phyloP scores from a whole-genome alignment of 805 yeast species.

The Starmerella ratchasimensis region DNA sequence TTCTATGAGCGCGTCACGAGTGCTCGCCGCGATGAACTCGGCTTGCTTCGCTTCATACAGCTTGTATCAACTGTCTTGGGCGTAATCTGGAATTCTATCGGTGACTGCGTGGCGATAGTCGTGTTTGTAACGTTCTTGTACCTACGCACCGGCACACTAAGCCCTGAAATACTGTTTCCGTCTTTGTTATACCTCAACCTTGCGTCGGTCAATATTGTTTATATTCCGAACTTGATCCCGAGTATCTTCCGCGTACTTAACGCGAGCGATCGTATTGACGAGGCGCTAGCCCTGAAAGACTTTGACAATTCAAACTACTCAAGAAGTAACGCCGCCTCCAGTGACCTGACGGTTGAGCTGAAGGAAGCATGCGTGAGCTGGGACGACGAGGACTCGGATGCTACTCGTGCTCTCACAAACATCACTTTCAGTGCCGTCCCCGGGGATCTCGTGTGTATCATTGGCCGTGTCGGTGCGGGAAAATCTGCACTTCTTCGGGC shows the following conservation, averaged over 20 bases:
- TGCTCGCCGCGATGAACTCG: conserved; percentile 70
- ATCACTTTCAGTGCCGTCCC: conserved; percentile 51
- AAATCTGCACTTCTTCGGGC: conserved; percentile 73
- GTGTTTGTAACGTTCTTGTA: conserved; percentile 71
- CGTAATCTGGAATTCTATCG: conserved; percentile 47
- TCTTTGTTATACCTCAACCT: conserved; percentile 40
- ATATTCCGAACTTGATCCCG: conserved; percentile 13
- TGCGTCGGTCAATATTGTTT: conserved; percentile 26
- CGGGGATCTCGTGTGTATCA: conserved; percentile 71
- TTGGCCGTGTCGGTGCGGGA: conserved; percentile 85
- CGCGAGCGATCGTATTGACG: conserved; percentile 15
- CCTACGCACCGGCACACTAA: conserved; percentile 47
- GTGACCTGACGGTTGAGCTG: conserved; percentile 2
- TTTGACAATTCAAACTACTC: conserved; percentile 7
- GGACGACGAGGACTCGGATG: conserved; percentile 1
- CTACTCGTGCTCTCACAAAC: conserved; percentile 41
- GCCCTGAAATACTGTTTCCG: conserved; percentile 75
- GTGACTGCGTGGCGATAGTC: conserved; percentile 71
- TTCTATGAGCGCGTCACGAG: conserved; percentile 50
- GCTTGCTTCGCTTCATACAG: conserved; percentile 52
- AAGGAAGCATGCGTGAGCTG: conserved; percentile 5
- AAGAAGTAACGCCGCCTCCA: not conserved
- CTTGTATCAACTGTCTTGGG: conserved; percentile 30
- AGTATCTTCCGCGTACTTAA: conserved; percentile 12
- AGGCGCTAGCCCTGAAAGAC: conserved; percentile 16